These are phyloP conservation scores for Cylindrotheca fusiformis DNA, from an alignment of 108 stramenopile genomes.

Conservation along the genomic window DNA sequence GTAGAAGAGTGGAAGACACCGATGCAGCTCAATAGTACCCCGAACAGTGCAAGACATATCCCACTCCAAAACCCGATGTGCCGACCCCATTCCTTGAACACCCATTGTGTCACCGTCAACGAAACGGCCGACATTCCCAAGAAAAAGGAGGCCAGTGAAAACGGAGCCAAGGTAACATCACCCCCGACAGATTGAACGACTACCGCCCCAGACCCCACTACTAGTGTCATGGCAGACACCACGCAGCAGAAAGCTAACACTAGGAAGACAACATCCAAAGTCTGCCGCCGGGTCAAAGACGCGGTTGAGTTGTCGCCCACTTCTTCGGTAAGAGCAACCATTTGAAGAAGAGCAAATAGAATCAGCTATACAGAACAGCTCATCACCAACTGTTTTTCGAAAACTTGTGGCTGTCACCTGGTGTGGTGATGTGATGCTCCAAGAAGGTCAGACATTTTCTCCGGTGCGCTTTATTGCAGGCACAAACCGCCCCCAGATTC, in stretches of 20 bases:
- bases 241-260: constrained; percentile 30
- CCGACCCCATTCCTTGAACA: constrained; percentile 22
- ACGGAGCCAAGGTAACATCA: constrained; percentile 18
- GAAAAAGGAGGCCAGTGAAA: constrained; percentile 30
- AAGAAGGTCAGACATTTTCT: no score
- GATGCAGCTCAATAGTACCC: constrained; percentile 15
- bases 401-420: no score
- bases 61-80: constrained; percentile 36
- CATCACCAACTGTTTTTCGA: no score
- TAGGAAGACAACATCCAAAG: constrained; percentile 18
- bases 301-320: no score
- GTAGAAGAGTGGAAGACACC: constrained; percentile 18
- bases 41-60: constrained; percentile 14
- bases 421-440: no score
- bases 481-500: no score
- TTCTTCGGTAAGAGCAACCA: no score
- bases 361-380: no score
- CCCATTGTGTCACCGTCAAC: constrained; percentile 27
- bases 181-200: constrained; percentile 40
- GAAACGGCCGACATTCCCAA: constrained; percentile 31
- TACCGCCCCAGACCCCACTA: constrained; percentile 34
- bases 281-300: constrained; percentile 3
- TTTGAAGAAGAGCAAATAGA: no score
- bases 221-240: constrained; percentile 8
- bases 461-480: no score